Evolutionary conservation across 2,329 filamentous ascomycete species (phyloP), one percentile per base, ranked within the genome.

Genomic region (Calycina herbarum): DNA sequence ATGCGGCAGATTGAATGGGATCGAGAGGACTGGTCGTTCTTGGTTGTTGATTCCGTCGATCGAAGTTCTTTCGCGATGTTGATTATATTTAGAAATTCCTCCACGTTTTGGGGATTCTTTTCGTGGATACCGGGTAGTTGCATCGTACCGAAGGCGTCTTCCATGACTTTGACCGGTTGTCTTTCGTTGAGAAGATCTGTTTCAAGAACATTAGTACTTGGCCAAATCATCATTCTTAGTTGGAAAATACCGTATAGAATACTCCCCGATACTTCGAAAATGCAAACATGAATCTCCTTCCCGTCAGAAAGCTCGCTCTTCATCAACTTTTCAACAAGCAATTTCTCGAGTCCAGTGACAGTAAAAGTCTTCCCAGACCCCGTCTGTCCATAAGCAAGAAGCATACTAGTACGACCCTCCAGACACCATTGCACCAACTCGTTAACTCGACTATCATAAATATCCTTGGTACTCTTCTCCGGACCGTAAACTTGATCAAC

Each of bases 201-300:
- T 1, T 91, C 89, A 56, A 86, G 85, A 67, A 94, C 89, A 80
- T 96, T 89, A 76, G 97, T 97, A 40, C 13, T 40, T 61, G 98
- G 83, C 77, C 97, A 94, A 78, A 96, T 89, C 77, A 94, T 97
- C 10, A 93, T 97, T 38, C 93, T 86, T 5, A 94, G 94, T 68
- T 98, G 97, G 64, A 94, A 93, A 0, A 92, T 91, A 69, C 94
- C 86, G 24, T 94, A 89, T 3, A 89, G 82, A 1, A 83, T 86
- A 15, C 35, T 15, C 11, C 35, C 35, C 35, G 35, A 40, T 13
- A 40, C 35, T 40, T 40, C 35, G 11, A 40, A 40, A 40, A 40
- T 40, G 10, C 35, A 40, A 40, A 40, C 35, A 40, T 40, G 35
- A 8, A 40, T 40, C 35, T 40, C 35, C 11, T 40, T 40, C 56